Evolutionary conservation across 345 rosid genomes (phyloP), one percentile per base, ranked within the genome.

Genomic region (Euphorbia lathyris): DNA sequence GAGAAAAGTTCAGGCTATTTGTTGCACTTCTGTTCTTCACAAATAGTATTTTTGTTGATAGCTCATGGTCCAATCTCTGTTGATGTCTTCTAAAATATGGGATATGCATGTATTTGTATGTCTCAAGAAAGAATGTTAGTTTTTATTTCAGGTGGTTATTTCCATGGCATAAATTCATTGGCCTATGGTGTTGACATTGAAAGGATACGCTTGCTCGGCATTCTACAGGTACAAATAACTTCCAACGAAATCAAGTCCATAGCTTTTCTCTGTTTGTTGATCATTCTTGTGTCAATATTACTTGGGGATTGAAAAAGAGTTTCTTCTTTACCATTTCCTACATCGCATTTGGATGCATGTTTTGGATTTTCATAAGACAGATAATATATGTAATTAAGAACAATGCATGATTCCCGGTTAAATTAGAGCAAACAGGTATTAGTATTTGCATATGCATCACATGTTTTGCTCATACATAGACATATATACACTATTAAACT

Each of bases 201-300:
- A 71, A 73, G 63, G 57, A 76, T 83, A 73, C 86, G 86, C 9
- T 80, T 82, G 84, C 76, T 78, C 58, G 86, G 86, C 50, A 80
- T 83, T 71, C 68, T 83, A 75, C 86, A 83, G 86, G 86, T 83
- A 56, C 3, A 11, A 56, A 32, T 50, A 23, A 17, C 34, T 47
- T 57, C 32, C 22, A 40, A 12, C 13, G 9, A 20, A 43, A 17
- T 40, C 2, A 14, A 60, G 9, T 40, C 5, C 20, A 34, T 1
- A n/a, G 42, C 25, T 45, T 47, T 7, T 55, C 11, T 55, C 58
- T 22, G 58, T 55, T 55, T 55, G 5, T 23, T 22, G 56, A 4
- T 14, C n/a, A 9, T 55, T 55, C 29, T 55, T 55, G 0, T 55
- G 12, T 55, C 29, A 2, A 55, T 55, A 22, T 55, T 9, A 51